phyloP scores from a whole-genome alignment of 2,329 filamentous ascomycete species.

The Trichoderma pleuroti region DNA sequence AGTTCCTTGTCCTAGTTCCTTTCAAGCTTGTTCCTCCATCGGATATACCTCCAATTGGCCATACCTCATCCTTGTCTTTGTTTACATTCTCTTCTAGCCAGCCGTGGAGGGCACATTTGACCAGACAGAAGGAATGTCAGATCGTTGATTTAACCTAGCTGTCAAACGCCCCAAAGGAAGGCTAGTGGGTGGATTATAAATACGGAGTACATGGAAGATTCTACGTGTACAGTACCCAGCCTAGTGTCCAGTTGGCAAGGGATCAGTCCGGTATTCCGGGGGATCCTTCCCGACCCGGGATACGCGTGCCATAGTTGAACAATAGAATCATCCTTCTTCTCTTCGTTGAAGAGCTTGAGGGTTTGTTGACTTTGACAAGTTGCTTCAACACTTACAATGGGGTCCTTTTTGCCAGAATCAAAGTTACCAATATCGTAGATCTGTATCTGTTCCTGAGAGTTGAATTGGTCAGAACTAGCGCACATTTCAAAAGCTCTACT shows the following conservation, averaged over 20 bases:
- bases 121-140: not conserved
- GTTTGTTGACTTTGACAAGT: not conserved
- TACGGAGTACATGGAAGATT: not conserved
- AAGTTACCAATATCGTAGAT: not conserved
- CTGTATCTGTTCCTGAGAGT: not conserved
- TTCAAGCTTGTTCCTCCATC: not conserved
- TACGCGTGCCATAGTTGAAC: not conserved
- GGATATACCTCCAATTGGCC: not conserved
- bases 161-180: not conserved
- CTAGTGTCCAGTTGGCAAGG: not conserved
- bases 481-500: not conserved
- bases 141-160: not conserved
- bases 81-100: not conserved
- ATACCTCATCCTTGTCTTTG: not conserved
- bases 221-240: not conserved
- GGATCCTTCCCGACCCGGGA: not conserved
- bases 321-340: not conserved
- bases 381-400: not conserved
- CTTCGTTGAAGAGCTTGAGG: not conserved
- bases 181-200: not conserved
- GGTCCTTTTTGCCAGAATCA: not conserved
- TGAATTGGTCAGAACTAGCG: not conserved
- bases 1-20: not conserved
- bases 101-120: not conserved
- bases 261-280: not conserved